Evolutionary conservation across 2,329 filamentous ascomycete species (phyloP), one percentile per base, ranked within the genome.

Genomic region (Sporothrix luriei): DNA sequence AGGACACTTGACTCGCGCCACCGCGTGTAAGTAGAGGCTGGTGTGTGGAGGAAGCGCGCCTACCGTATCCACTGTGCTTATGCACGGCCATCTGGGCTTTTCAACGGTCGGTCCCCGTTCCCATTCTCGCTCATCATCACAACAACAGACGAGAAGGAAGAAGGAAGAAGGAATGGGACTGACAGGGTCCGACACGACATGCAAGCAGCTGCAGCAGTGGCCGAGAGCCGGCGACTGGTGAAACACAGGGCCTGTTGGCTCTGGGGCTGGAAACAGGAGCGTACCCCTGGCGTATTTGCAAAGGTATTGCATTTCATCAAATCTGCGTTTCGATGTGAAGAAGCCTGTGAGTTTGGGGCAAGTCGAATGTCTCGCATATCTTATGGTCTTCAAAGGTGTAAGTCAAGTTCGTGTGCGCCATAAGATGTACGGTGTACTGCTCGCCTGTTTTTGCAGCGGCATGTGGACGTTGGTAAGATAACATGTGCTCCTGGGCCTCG

Each of bases 301-400:
- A 62, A 62, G 57, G 21, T 62, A 62, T 62, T 62, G 57, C 57
- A 62, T 46, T n/a, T 46, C 57, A 62, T 46, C 13, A 16, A 62
- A 57, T 29, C 11, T 57, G 19, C 29, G 49, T 33, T 62, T 62
- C 24, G n/a, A 26, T 46, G 11, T 26, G 11, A 38, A 14, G 38
- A 21, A 62, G 19, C 51, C 33, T 38, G 29, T 21, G 9, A 11
- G 7, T 9, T n/a, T 21, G 16, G 26, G 19, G 38, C n/a, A 7
- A 16, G 24, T 57, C 26, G 54, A 57, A 7, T 9, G 26, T 19
- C 14, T 33, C n/a, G 33, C 33, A 5, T 33, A 6, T 33, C 33
- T 33, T 33, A 7, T 33, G 33, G 33, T 33, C 33, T 26, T 52
- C 10, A 26, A 3, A 52, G 10, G 21, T 14, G 51, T 3, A 7